phyloP scores from a whole-genome alignment of 78 protist species.

The Creolimax fragrantissima region DNA sequence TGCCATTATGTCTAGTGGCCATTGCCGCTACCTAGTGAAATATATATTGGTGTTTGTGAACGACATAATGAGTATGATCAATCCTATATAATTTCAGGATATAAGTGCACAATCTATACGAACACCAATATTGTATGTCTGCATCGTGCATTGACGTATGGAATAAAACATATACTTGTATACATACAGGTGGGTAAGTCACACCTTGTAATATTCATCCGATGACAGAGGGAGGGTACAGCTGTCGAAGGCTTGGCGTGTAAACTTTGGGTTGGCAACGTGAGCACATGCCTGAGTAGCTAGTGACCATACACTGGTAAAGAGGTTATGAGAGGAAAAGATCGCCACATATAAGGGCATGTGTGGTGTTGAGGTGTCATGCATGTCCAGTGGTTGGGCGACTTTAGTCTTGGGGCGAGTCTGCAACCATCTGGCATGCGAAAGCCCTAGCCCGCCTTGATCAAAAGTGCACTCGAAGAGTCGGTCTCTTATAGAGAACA shows the following conservation, averaged over 20 bases:
- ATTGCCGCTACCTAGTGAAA: not conserved
- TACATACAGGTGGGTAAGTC: too few relatives aligned
- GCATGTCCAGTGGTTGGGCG: not conserved
- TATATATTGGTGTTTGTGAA: too few relatives aligned
- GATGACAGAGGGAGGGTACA: too few relatives aligned
- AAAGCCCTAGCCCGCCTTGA: not conserved
- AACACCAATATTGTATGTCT: too few relatives aligned
- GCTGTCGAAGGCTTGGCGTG: too few relatives aligned
- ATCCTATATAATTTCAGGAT: too few relatives aligned
- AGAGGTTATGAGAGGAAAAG: not conserved
- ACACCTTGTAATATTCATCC: too few relatives aligned
- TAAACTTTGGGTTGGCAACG: not conserved
- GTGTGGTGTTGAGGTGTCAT: not conserved
- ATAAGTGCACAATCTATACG: too few relatives aligned
- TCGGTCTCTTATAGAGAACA: not conserved
- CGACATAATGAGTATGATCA: too few relatives aligned
- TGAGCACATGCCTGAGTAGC: not conserved
- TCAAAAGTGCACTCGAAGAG: not conserved
- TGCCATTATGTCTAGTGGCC: not conserved
- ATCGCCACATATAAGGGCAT: not conserved
- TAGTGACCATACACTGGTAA: not conserved
- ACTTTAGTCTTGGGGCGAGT: not conserved
- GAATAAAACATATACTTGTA: too few relatives aligned
- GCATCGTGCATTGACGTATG: too few relatives aligned
- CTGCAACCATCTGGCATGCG: not conserved